Evolutionary conservation across 2,329 filamentous ascomycete species (phyloP), one percentile per base, ranked within the genome.

Genomic region (Fusarium mangiferae): DNA sequence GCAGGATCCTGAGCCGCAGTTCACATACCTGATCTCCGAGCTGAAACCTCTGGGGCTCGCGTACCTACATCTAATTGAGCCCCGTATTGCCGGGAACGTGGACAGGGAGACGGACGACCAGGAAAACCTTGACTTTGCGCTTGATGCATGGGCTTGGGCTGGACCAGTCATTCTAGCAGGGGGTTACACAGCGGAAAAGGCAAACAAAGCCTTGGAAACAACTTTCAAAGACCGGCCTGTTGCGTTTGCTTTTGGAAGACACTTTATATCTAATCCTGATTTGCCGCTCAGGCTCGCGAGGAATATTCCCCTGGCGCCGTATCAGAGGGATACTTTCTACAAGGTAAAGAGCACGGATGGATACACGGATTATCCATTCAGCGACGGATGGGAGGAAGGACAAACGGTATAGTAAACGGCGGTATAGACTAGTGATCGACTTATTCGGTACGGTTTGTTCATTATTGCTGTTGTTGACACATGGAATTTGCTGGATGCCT

Each of bases 21-120:
- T 93, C 77, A 83, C 81, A 2, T 83, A 93, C 73, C 78, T 92
- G 24, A 84, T 90, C 26, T 76, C 82, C 38, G 82, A 87, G 58
- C 80, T 90, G 36, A 87, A 86, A 61, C 80, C 83, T 42, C 80
- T 92, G 8, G 84, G 86, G 6, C 83, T 93, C 17, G 87, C 90
- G 0, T 93, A 90, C 78, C 78, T 92, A 5, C 90, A 92, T 78
- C 71, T 91, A 3, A 83, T 93, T 24, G 90, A 93, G 75, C 85
- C 89, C 0, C 85, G 89, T 4, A 82, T 90, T 18, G 79, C 83
- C 4, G 85, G 85, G 7, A 81, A 79, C 58, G 77, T 77, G 2
- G 84, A 88, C 51, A 70, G 44, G 8, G 30, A n/a, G 0, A 54
- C 81, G 5, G 86, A 87, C 3, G 81, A 68, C 9, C 56, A 42